Conservation (phyloP, 2,329 filamentous ascomycete species). For the Fusarium devonianum region DNA sequence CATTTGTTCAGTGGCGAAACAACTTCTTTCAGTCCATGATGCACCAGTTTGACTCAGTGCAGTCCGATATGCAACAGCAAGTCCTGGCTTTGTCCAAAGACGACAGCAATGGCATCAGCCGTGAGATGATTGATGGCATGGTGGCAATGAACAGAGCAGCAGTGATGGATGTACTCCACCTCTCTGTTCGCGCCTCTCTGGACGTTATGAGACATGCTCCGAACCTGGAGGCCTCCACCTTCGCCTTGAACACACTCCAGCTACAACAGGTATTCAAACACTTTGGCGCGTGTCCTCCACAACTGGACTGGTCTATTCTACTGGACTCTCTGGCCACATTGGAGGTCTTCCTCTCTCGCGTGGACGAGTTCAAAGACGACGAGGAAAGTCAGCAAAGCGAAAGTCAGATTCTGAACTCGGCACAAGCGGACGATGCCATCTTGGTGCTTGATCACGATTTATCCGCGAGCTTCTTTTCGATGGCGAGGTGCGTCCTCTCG, state of each 20-base stretch:
- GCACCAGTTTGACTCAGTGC: constrained; percentile 64
- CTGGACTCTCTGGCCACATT: constrained; percentile 55
- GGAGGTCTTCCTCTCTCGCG: constrained; percentile 54
- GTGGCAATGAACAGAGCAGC: constrained; percentile 60
- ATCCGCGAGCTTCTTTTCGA: constrained; percentile 55
- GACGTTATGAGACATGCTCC: constrained; percentile 58
- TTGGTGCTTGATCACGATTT: constrained; percentile 58
- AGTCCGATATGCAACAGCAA: constrained; percentile 64
- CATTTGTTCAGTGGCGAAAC: constrained; percentile 59
- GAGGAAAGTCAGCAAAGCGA: constrained; percentile 51
- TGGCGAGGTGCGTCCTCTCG: constrained; percentile 52
- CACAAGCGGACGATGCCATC: constrained; percentile 56
- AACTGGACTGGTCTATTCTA: constrained; percentile 59
- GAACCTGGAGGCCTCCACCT: constrained; percentile 56
- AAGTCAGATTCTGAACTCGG: constrained; percentile 49
- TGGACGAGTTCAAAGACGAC: constrained; percentile 52
- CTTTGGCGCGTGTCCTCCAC: constrained; percentile 52
- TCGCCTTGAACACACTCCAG: constrained; percentile 58
- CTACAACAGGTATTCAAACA: constrained; percentile 60
- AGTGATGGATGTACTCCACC: constrained; percentile 60
- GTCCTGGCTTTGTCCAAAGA: constrained; percentile 58
- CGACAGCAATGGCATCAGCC: constrained; percentile 51
- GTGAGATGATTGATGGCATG: constrained; percentile 57
- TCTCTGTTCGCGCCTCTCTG: constrained; percentile 57
- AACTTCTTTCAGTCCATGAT: constrained; percentile 64